Conservation (phyloP, 257 asterid genomes). For the Anisodus acutangulus region DNA sequence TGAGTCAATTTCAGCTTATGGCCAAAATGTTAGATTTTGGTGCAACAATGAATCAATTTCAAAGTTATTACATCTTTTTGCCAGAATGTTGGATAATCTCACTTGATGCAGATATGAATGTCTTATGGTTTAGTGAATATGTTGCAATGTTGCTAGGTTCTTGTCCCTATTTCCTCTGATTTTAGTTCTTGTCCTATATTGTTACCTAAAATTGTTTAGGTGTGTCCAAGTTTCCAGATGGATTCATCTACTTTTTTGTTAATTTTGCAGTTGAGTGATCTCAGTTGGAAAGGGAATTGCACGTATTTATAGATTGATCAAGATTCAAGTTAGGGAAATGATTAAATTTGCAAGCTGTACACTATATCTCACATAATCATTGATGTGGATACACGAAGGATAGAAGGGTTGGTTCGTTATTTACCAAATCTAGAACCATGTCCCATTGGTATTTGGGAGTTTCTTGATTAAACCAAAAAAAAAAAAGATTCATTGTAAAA, state of each 20-base stretch:
- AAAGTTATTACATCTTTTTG: not conserved
- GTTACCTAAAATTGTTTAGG: not conserved
- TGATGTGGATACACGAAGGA: not conserved
- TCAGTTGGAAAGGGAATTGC: too few relatives aligned
- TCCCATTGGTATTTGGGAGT: too few relatives aligned
- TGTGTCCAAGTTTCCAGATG: not conserved
- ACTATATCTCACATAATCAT: not conserved
- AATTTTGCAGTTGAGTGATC: too few relatives aligned
- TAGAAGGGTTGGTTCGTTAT: not conserved
- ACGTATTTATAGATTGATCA: too few relatives aligned
- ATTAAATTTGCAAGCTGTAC: not conserved
- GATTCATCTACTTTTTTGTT: not conserved
- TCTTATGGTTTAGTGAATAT: not conserved
- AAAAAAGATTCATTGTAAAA: not conserved
- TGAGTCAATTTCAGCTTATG: not conserved
- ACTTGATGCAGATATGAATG: conserved; percentile 3
- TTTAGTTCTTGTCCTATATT: not conserved
- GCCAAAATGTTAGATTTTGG: conserved; percentile 17
- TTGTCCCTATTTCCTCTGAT: not conserved
- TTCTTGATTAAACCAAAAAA: too few relatives aligned
- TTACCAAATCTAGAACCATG: not conserved
- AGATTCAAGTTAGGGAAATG: too few relatives aligned
- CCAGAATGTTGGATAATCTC: not conserved
- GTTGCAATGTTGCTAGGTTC: not conserved
- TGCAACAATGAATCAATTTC: conserved; percentile 21